These are phyloP conservation scores for Nemania abortiva DNA, from an alignment of 2,329 filamentous ascomycete genomes.

Conservation along the genomic window DNA sequence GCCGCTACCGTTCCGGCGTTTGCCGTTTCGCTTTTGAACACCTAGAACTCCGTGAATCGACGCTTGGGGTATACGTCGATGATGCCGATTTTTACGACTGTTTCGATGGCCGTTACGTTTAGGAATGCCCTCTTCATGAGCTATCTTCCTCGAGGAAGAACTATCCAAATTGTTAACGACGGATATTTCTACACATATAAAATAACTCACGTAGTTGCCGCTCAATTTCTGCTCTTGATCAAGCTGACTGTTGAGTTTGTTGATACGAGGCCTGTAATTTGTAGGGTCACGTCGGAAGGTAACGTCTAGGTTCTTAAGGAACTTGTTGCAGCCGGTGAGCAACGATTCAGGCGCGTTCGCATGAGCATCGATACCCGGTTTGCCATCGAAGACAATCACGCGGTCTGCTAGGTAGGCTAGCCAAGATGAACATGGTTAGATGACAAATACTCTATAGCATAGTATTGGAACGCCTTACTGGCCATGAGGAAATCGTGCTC, in stretches of 20 bases:
- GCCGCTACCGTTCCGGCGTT: slow-evolving; percentile 41
- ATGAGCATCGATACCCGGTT: slow-evolving; percentile 88
- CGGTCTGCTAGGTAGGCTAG: slow-evolving; percentile 77
- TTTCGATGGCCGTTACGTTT: slow-evolving; percentile 55
- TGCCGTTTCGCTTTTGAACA: slow-evolving; percentile 59
- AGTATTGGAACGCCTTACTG: slow-evolving; percentile 47
- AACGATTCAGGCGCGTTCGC: slow-evolving; percentile 93
- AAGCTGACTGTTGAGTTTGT: slow-evolving; percentile 94
- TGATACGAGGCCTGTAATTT: slow-evolving; percentile 97
- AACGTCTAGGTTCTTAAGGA: slow-evolving; percentile 96
- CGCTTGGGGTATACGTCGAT: slow-evolving; percentile 55
- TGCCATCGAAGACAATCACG: slow-evolving; percentile 97
- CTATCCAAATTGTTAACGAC: slow-evolving; percentile 55
- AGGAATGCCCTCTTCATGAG: slow-evolving; percentile 72
- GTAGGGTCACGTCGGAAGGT: slow-evolving; percentile 98
- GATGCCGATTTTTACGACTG: slow-evolving; percentile 42
- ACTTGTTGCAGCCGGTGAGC: slow-evolving; percentile 94
- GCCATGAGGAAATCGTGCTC: slow-evolving; percentile 99
- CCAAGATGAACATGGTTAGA: slow-evolving; percentile 14
- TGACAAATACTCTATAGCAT: neutral
- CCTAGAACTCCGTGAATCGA: slow-evolving; percentile 63
- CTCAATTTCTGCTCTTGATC: slow-evolving; percentile 96
- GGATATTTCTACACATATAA: slow-evolving; percentile 22
- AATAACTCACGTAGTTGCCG: slow-evolving; percentile 85
- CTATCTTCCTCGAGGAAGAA: slow-evolving; percentile 92